phyloP scores from a whole-genome alignment of 257 asterid species.

The Gentiana straminea region DNA sequence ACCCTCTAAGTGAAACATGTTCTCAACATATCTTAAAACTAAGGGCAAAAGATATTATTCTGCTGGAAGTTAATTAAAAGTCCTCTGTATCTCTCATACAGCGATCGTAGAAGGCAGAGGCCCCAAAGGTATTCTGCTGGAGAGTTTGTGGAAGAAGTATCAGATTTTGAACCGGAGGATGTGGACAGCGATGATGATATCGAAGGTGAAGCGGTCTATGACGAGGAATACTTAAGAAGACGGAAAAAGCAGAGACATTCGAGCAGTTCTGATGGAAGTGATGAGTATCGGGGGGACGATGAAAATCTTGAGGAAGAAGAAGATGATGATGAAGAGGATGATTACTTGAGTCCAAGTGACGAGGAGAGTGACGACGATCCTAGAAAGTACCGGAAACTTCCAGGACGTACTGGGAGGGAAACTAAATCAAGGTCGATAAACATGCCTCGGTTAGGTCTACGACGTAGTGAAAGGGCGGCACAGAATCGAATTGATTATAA shows the following conservation, averaged over 20 bases:
- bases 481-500: conserved; percentile 63
- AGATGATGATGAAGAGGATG: conserved; percentile 60
- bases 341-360: conserved; percentile 41
- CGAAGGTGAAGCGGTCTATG: conserved; percentile 91
- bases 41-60: too few species aligned
- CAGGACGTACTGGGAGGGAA: conserved; percentile 63
- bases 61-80: not conserved
- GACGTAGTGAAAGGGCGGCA: conserved; percentile 88
- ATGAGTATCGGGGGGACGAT: conserved; percentile 68
- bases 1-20: too few species aligned
- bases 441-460: conserved; percentile 55
- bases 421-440: conserved; percentile 55
- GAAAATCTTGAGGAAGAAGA: conserved; percentile 87
- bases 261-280: conserved; percentile 94
- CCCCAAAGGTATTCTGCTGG: conserved; percentile 67
- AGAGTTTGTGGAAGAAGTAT: conserved; percentile 61
- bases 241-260: conserved; percentile 53
- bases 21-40: too few species aligned
- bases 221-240: conserved; percentile 68
- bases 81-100: conserved; percentile 16
- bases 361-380: conserved; percentile 62
- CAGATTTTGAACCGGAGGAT: conserved; percentile 65
- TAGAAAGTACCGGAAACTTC: conserved; percentile 28
- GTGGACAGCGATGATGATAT: conserved; percentile 80
- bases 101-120: conserved; percentile 76